Percentiles rank a stretch among this genome's conserved stretches.
Conservation (phyloP, 441 rosid genomes). For the Syzygium syzygioides region DNA sequence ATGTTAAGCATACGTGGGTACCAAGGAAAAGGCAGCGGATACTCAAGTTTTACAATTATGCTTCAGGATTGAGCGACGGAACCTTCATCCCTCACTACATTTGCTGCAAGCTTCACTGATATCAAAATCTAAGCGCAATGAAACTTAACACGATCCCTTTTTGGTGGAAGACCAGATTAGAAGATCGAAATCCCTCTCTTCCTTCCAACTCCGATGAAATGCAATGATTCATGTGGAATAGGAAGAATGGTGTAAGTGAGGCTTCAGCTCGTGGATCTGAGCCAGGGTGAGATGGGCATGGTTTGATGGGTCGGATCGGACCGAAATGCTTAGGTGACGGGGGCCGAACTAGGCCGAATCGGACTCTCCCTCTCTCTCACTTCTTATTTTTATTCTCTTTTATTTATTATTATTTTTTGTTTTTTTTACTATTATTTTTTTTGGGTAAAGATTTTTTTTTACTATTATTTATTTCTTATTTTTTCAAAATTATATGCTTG, state of each 20-base stretch:
- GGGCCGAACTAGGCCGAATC: background rate
- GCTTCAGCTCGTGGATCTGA: background rate
- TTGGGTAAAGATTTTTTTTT: too few species aligned
- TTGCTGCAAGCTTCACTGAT: conserved; percentile 52
- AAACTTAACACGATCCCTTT: too few species aligned
- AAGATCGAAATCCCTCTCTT: conserved; percentile 30
- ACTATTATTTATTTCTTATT: background rate
- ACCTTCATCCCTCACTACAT: conserved; percentile 39
- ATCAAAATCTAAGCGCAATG: too few species aligned
- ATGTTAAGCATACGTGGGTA: conserved; percentile 35
- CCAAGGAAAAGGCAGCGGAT: too few species aligned
- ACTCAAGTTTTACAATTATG: conserved; percentile 28
- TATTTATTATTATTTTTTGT: too few species aligned
- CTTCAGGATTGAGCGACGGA: conserved; percentile 32
- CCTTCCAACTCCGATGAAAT: background rate
- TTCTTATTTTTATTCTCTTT: background rate
- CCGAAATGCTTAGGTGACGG: background rate
- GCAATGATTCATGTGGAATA: conserved; percentile 5
- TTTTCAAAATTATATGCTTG: too few species aligned
- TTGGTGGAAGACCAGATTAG: conserved; percentile 36
- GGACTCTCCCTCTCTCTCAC: background rate
- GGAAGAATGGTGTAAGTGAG: background rate
- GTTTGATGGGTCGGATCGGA: background rate
- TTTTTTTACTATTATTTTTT: background rate
- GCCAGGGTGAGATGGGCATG: background rate